phyloP scores from a whole-genome alignment of 177 flowering plant genomes.

The Vitis hybrid region DNA sequence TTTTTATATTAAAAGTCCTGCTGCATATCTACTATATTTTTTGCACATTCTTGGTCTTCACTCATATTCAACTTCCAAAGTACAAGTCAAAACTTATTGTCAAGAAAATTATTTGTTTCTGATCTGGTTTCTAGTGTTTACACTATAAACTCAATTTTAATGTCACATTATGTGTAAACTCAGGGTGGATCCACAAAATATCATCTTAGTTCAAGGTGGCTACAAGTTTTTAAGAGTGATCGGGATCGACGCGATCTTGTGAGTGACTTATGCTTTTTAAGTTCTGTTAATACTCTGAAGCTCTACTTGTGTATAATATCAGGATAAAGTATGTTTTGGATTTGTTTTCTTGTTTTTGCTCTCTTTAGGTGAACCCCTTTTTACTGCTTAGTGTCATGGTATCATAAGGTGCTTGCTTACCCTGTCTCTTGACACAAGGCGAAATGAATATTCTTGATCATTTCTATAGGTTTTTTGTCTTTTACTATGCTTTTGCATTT shows the following conservation, averaged over 20 bases:
- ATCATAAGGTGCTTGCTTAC: not conserved
- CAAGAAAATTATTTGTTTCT: not conserved
- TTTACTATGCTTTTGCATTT: not conserved
- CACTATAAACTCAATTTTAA: conserved; percentile 6
- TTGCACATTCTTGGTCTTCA: no score
- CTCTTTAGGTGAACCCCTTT: not conserved
- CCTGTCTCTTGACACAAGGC: not conserved
- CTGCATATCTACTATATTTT: not conserved
- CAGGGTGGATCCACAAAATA: conserved; percentile 98
- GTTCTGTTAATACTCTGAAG: not conserved
- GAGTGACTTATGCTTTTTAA: conserved; percentile 32
- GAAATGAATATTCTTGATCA: not conserved
- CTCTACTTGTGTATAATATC: not conserved
- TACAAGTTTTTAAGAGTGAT: conserved; percentile 85
- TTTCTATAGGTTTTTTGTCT: not conserved
- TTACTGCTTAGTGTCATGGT: not conserved
- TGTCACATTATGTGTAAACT: conserved; percentile 8
- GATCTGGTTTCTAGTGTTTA: conserved; percentile 1
- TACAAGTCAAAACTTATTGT: not conserved
- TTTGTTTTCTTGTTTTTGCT: not conserved
- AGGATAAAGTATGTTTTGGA: not conserved
- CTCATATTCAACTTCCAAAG: not conserved
- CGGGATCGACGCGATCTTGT: conserved; percentile 98
- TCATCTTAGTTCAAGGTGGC: conserved; percentile 84
- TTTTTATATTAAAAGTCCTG: no score